Percentiles rank a stretch among this genome's conserved stretches.
Conservation (phyloP, 768 basidiomycete species). For the Lactarius vividus region DNA sequence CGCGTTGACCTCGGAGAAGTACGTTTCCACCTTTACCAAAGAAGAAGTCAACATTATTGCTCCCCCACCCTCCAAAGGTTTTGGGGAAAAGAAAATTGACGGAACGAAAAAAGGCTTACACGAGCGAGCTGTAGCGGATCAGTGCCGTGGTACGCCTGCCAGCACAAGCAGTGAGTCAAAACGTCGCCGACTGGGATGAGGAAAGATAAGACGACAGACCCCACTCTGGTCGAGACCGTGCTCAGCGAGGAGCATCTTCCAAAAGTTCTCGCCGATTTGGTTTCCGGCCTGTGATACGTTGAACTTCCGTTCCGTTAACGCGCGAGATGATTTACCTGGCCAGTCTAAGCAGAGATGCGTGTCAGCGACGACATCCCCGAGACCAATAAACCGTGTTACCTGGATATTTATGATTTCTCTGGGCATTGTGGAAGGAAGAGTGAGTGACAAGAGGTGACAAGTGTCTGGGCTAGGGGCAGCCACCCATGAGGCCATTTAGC, state of each 20-base stretch:
- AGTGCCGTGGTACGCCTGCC: slow-evolving; percentile 56
- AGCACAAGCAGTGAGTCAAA: background rate
- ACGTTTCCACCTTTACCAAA: slow-evolving; percentile 63
- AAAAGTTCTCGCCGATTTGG: slow-evolving; percentile 83
- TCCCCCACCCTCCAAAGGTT: background rate
- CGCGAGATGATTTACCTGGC: slow-evolving; percentile 53
- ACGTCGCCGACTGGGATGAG: background rate
- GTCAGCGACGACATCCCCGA: background rate
- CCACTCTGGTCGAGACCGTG: slow-evolving; percentile 76
- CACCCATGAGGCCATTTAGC: slow-evolving; percentile 22
- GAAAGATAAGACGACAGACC: slow-evolving; percentile 41
- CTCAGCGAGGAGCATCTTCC: slow-evolving; percentile 83
- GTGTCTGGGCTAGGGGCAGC: slow-evolving; percentile 12
- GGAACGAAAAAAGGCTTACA: slow-evolving; percentile 39
- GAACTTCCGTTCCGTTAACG: slow-evolving; percentile 1
- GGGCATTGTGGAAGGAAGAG: slow-evolving; percentile 44
- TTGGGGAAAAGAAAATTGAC: background rate
- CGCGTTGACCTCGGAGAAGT: slow-evolving; percentile 68
- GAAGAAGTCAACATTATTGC: slow-evolving; percentile 5
- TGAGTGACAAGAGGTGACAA: slow-evolving; percentile 3
- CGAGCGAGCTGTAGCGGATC: slow-evolving; percentile 73
- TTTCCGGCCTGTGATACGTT: slow-evolving; percentile 55
- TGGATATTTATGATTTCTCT: slow-evolving; percentile 85
- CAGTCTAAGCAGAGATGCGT: slow-evolving; percentile 46
- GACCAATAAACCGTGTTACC: slow-evolving; percentile 36